Conservation (phyloP, 2,329 filamentous ascomycete genomes). For the Pseudogymnoascus sp. region DNA sequence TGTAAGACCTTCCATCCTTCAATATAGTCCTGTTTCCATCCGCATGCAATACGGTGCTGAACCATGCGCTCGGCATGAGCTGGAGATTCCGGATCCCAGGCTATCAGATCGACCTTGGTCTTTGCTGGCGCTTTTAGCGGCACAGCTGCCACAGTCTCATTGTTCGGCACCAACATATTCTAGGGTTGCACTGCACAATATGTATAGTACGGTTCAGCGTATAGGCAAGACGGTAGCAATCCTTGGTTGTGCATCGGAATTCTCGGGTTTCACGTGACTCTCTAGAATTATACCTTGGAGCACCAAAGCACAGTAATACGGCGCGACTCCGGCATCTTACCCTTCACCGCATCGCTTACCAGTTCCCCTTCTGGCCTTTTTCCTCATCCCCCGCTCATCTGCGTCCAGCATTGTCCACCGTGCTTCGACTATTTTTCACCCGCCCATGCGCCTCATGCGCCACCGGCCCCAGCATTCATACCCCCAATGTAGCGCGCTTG, state of each 20-base stretch:
- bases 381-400: not conserved
- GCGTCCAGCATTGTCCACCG: not conserved
- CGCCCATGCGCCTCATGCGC: not conserved
- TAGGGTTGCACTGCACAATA: not conserved
- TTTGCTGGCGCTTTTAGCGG: not conserved
- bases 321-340: not conserved
- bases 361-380: not conserved
- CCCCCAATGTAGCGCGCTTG: not conserved
- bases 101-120: slow-evolving; percentile 32
- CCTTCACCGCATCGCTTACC: not conserved
- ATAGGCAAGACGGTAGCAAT: not conserved
- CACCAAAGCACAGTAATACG: not conserved
- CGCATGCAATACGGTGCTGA: slow-evolving; percentile 39
- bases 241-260: not conserved
- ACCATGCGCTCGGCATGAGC: slow-evolving; percentile 36
- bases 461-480: not conserved
- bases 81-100: slow-evolving; percentile 37
- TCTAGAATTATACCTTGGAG: not conserved
- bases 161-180: not conserved
- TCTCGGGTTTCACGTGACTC: not conserved
- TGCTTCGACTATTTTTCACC: not conserved
- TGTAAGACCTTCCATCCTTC: slow-evolving; percentile 18
- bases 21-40: slow-evolving; percentile 37
- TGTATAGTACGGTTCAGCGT: not conserved
- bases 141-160: not conserved